Evolutionary conservation across 2,329 filamentous ascomycete species (phyloP), one percentile per base, ranked within the genome.

Genomic region (Dothideomycetes sp.): DNA sequence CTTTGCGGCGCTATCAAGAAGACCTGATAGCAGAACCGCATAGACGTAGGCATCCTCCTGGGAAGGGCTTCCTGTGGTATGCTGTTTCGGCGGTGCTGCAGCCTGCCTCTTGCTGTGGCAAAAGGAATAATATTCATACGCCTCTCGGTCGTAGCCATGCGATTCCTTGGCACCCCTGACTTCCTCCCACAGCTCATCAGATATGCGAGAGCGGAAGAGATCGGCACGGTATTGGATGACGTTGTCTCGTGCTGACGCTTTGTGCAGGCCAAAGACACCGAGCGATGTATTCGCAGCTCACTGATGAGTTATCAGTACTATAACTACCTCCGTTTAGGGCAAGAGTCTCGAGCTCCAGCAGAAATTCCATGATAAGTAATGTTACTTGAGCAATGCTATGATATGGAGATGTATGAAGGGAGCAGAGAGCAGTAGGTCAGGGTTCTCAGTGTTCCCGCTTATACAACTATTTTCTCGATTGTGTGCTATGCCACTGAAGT

Each of bases 61-160:
- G 11, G 12, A 5, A 3, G 7, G 30, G 29, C 7, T 7, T 10
- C 11, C 8, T 32, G 5, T 7, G 16, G 12, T 11, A 10, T n/a
- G 30, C 30, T 12, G 3, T 1, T 11, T 18, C 3, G 12, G 10
- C 12, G 29, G 17, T 31, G 4, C 10, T 22, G 12, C 11, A 15
- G 11, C 9, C 22, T 33, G n/a, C 24, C 30, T 14, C 15, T 38
- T 4, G 30, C n/a, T 17, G 14, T 22, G 30, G 15, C 37, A 29
- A n/a, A 38, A 38, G 1, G 33, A 15, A 12, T 18, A 31, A 24
- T 40, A 35, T 15, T 40, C 38, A 12, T 16, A 40, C 7, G 19
- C 12, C 11, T 40, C 38, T n/a, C 38, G 31, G 14, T 40, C 24
- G 10, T 35, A 31, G 7, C 38, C 38, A 15, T 40, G 38, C n/a